A percentile compares a stretch with the other conserved stretches of the same genome.
Evolutionary conservation across 805 yeast species (phyloP).

Genomic region (Debaryomyces castellii): DNA sequence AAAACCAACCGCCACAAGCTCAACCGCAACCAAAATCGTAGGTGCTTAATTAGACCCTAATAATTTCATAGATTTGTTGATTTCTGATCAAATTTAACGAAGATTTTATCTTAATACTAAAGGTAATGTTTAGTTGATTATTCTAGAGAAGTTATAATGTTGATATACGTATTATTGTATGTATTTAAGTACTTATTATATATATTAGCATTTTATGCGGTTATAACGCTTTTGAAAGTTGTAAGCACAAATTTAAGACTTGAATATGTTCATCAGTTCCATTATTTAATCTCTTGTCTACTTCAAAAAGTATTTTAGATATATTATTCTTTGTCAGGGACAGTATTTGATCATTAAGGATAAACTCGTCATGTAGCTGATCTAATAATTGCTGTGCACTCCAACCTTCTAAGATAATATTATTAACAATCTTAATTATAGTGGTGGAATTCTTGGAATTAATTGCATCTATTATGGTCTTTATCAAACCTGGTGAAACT

Average conservation of each 20-base stretch:
- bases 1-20: neutral
- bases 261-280: conserved; percentile 92
- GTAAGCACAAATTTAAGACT: conserved; percentile 57
- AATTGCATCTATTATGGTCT: conserved; percentile 36
- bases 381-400: conserved; percentile 69
- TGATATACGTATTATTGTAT: neutral
- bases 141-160: neutral
- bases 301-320: conserved; percentile 64
- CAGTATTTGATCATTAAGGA: conserved; percentile 51
- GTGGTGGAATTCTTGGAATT: conserved; percentile 22
- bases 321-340: conserved; percentile 62
- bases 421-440: conserved; percentile 46
- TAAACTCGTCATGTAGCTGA: conserved; percentile 69
- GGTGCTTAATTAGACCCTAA: neutral
- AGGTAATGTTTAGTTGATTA: neutral
- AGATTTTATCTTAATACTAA: too few species aligned
- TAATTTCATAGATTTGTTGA: too few species aligned
- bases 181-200: neutral
- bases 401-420: conserved; percentile 68
- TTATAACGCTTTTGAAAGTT: conserved; percentile 22
- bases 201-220: neutral
- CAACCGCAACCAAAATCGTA: neutral
- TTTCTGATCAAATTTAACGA: too few species aligned
- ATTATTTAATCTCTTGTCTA: conserved; percentile 71
- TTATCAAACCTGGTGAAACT: conserved; percentile 52